Base-by-base conservation (phyloP, 176 grass and related monocot species). In the Triticum timopheevii region DNA sequence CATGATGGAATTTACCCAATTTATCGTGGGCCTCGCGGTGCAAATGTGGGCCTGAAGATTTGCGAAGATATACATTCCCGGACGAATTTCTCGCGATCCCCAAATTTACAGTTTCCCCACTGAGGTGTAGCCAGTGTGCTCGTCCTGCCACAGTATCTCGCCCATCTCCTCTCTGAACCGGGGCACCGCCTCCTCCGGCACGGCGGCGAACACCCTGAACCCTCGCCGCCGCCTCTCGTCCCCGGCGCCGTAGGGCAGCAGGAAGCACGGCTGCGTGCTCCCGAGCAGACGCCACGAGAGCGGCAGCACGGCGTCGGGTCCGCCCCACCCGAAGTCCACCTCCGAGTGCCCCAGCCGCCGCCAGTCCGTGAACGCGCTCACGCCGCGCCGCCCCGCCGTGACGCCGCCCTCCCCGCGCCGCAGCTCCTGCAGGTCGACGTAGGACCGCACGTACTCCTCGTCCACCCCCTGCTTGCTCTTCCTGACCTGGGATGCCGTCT, bases 391-490 rank as follows among this genome's bases (percentile, higher is more conserved):
- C 34, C 89, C 93, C 62, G 91, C 89, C 54, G 84, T 90, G 77
- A 92, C 70, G 20, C 89, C 75, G 20, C 89, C 93, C 7, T 89
- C 67, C 33, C 77, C 24, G 38, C 68, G 83, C 67, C 81, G 77
- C 22, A 92, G 83, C 27, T 95, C 86, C 67, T 86, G 96, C 31
- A 95, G 90, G 73, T 98, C 91, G 61, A 89, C 23, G 77, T 98
- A 98, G 42, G 93, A 98, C 20, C 91, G 82, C 77, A 98, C 95
- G 80, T 95, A 98, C 85, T 98, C 95, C 40, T 89, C 89, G 34
- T 76, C 86, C 75, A 93, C 82, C 5, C 10, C 69, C 27, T 5
- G 34, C 82, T 98, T 98, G 87, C 91, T 95, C 61, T 71, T 82
- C 84, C 67, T 90, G 73, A 98, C 83, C 59, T 86, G 67, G 1